A percentile compares a stretch with the other conserved stretches of the same genome.
phyloP scores from a whole-genome alignment of 2,329 filamentous ascomycete species.

The Ophiostoma piceae region DNA sequence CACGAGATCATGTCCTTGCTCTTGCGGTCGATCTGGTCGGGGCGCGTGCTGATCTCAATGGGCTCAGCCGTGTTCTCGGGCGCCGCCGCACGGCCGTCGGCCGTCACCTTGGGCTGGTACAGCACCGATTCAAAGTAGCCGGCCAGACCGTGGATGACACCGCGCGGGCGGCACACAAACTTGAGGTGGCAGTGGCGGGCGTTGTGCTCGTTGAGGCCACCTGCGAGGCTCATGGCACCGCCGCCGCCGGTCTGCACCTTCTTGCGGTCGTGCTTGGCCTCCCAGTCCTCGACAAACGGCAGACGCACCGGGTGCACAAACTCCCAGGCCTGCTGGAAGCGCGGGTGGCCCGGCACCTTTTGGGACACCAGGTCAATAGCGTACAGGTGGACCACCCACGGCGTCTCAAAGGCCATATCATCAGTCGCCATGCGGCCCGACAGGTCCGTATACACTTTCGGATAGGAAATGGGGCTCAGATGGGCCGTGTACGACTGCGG shows the following conservation, averaged over 20 bases:
- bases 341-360: constrained; percentile 49
- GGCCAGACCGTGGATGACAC: constrained; percentile 82
- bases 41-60: constrained; percentile 87
- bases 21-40: constrained; percentile 84
- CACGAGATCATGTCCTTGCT: constrained; percentile 98
- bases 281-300: constrained; percentile 33
- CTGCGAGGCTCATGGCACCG: constrained; percentile 67
- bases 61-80: constrained; percentile 39
- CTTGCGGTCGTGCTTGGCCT: constrained; percentile 49
- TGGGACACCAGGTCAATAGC: constrained; percentile 81
- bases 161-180: constrained; percentile 72
- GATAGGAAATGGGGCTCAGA: constrained; percentile 83
- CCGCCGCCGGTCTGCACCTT: constrained; percentile 59
- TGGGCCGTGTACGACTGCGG: constrained; percentile 91
- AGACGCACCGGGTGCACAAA: constrained; percentile 69
- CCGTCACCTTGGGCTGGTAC: constrained; percentile 51
- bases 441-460: constrained; percentile 79
- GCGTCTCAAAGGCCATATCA: constrained; percentile 73
- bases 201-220: constrained; percentile 88
- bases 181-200: constrained; percentile 69
- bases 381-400: constrained; percentile 90
- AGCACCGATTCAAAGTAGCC: constrained; percentile 98
- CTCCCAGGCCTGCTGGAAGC: constrained; percentile 74
- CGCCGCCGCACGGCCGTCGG: constrained; percentile 29
- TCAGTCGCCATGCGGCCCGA: constrained; percentile 57